Evolutionary conservation across 305 asterid species (phyloP), one percentile per base, ranked within the genome.

Genomic region (Fraxinus platypoda): DNA sequence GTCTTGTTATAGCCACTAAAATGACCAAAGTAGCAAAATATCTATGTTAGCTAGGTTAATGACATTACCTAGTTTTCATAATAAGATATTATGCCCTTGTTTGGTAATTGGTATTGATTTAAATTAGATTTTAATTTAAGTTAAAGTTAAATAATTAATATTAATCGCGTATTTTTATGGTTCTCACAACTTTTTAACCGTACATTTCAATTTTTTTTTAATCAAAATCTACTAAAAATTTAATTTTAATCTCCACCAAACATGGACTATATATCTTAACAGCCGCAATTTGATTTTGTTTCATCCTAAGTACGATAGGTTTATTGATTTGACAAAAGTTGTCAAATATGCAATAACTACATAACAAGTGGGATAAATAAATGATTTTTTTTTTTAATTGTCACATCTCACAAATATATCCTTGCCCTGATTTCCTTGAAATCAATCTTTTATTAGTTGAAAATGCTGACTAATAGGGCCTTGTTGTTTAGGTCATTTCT

Each of bases 401-500:
- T 64, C 74, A 11, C 19, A n/a, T n/a, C 78, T 54, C 34, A 35
- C 12, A 74, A 34, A 34, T 25, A 26, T 7, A 75, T 33, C 0
- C 33, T 46, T 76, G 57, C 11, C 7, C 75, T 64, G 33, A 21
- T 57, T 43, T 34, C 38, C 26, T 34, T 35, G 17, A 34, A 15
- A 41, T n/a, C 35, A 26, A 52, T 33, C 28, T 77, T 3, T 21
- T 19, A 17, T 75, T 2, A 3, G 35, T 66, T 26, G 73, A 71
- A 73, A 49, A 70, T 76, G 23, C n/a, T 4, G 62, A 64, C 52
- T 13, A 52, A 78, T 9, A 81, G 85, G 84, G 86, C 85, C 87
- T 80, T 84, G 86, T 71, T 26, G 80, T 74, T 74, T 78, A 57
- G 90, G 89, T 86, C 70, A 85, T 83, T 76, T 72, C 74, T 68